Conservation (phyloP, 169 alveolate species). For the Sarcocystis neurona region DNA sequence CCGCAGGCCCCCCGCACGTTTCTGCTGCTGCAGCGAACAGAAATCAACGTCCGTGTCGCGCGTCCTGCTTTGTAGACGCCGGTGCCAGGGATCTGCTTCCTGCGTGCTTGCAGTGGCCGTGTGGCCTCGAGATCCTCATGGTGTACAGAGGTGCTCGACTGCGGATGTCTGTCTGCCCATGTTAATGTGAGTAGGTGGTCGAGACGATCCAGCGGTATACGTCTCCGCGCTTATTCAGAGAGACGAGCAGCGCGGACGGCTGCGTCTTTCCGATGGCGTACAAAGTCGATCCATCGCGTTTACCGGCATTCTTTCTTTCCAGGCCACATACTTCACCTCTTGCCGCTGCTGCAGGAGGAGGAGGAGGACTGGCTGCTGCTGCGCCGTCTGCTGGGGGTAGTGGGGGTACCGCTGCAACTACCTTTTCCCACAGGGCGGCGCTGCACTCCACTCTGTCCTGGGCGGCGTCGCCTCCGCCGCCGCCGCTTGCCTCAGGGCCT, state of each 20-base stretch:
- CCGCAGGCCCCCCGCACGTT: no score
- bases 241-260: constrained; percentile 54
- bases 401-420: no score
- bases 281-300: not conserved
- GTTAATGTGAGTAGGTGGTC: constrained; percentile 29
- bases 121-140: not conserved
- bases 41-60: not conserved
- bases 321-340: constrained; percentile 54
- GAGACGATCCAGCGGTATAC: constrained; percentile 33
- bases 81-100: no score
- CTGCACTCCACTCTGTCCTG: no score
- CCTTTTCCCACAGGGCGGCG: no score
- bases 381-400: no score
- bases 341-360: not conserved
- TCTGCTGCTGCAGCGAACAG: no score
- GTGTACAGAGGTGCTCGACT: not conserved
- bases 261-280: constrained; percentile 59
- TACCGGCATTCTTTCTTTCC: constrained; percentile 24
- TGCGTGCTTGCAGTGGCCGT: no score
- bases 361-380: constrained; percentile 1
- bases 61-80: not conserved
- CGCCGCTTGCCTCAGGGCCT: no score
- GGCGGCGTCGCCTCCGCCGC: no score
- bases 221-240: constrained; percentile 61
- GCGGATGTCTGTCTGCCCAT: constrained; percentile 1